Conservation (phyloP, 305 asterid genomes). For the Petunia hybrid region DNA sequence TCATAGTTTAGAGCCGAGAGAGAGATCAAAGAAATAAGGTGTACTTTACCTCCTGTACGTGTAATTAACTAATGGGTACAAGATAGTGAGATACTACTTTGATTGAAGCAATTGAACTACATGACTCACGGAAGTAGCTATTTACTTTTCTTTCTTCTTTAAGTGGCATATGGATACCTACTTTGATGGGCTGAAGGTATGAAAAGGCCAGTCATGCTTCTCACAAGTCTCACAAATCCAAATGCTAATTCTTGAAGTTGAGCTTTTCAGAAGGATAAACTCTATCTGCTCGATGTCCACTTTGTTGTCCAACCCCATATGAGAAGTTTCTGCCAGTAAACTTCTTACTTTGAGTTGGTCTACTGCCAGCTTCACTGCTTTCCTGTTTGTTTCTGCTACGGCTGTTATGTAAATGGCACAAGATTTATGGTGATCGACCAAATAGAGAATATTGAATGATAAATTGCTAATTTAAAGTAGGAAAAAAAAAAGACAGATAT, state of each 20-base stretch:
- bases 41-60: background rate
- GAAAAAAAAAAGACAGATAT: background rate
- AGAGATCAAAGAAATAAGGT: background rate
- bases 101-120: conserved; percentile 10
- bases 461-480: background rate
- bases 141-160: conserved; percentile 5
- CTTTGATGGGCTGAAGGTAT: conserved; percentile 12
- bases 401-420: conserved; percentile 26
- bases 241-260: conserved; percentile 49
- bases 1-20: background rate
- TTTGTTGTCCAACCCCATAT: conserved; percentile 47
- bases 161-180: background rate
- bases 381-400: conserved; percentile 55
- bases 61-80: conserved; percentile 9
- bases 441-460: background rate
- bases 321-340: conserved; percentile 43
- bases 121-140: background rate
- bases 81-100: background rate
- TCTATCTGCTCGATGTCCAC: conserved; percentile 48
- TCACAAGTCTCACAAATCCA: conserved; percentile 1
- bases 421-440: background rate
- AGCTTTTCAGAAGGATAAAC: conserved; percentile 67
- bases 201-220: conserved; percentile 16
- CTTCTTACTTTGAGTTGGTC: conserved; percentile 36
- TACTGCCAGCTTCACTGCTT: conserved; percentile 39